Conservation (phyloP, 805 yeast species). For the Kuraishia capsulata region DNA sequence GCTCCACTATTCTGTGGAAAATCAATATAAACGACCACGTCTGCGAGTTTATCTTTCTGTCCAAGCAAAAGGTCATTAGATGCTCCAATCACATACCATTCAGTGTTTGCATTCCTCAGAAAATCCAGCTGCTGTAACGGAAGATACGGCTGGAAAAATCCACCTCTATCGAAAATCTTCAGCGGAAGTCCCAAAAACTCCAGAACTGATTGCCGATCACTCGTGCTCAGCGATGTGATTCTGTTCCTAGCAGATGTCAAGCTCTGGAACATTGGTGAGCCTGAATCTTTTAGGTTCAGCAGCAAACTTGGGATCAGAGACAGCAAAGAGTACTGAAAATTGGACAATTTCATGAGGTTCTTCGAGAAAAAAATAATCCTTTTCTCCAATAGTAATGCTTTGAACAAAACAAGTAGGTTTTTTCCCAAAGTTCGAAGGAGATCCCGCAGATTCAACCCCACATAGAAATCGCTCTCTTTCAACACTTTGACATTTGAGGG, state of each 20-base stretch:
- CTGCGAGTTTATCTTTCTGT: constrained; percentile 53
- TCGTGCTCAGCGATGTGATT: constrained; percentile 66
- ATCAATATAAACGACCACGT: constrained; percentile 67
- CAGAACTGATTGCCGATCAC: constrained; percentile 69
- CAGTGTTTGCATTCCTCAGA: constrained; percentile 44
- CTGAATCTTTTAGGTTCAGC: constrained; percentile 63
- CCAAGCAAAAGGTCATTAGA: constrained; percentile 76
- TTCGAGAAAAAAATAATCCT: constrained; percentile 69
- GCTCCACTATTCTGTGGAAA: constrained; percentile 8
- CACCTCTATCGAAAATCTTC: constrained; percentile 76
- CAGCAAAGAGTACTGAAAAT: constrained; percentile 73
- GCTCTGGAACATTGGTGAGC: constrained; percentile 62
- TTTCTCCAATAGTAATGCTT: constrained; percentile 69
- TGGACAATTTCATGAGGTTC: constrained; percentile 72
- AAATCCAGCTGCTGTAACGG: constrained; percentile 87
- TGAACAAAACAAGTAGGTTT: constrained; percentile 58
- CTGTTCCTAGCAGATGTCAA: constrained; percentile 34
- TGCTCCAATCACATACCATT: constrained; percentile 72
- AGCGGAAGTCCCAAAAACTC: constrained; percentile 83
- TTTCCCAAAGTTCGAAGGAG: constrained; percentile 49
- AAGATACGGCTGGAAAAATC: constrained; percentile 87
- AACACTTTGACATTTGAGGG: constrained; percentile 14
- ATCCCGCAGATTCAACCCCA: constrained; percentile 67
- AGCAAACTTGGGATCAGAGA: constrained; percentile 78
- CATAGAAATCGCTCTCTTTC: constrained; percentile 51